A percentile compares a stretch with the other conserved stretches of the same genome.
Evolutionary conservation across 495 filamentous ascomycete species (phyloP).

Genomic region (Penicillium pulvis): DNA sequence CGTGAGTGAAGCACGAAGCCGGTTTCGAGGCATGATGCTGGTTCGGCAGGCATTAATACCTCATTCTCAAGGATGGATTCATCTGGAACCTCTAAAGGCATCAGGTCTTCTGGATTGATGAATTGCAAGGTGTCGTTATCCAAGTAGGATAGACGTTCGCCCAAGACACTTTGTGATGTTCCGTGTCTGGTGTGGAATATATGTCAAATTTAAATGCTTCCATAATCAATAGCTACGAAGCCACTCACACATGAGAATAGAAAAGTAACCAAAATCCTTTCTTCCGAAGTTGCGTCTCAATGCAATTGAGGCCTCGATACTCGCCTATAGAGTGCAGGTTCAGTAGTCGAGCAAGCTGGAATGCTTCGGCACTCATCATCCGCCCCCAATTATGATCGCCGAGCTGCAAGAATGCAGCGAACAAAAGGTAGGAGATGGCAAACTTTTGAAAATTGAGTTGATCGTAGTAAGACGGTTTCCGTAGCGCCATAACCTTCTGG

Average conservation of each 20-base stretch:
- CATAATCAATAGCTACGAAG: neutral
- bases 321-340: conserved; percentile 22
- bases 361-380: conserved; percentile 27
- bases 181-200: neutral
- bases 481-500: conserved; percentile 14
- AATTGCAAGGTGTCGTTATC: conserved; percentile 18
- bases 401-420: conserved; percentile 23
- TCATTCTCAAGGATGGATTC: conserved; percentile 28
- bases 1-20: conserved; percentile 24
- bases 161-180: neutral
- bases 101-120: conserved; percentile 25
- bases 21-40: conserved; percentile 13
- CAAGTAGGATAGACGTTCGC: conserved; percentile 14
- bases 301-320: conserved; percentile 26
- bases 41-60: conserved; percentile 9
- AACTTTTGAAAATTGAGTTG: conserved; percentile 30
- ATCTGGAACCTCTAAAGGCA: conserved; percentile 27
- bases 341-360: conserved; percentile 28
- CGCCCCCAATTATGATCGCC: conserved; percentile 28
- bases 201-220: neutral
- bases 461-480: conserved; percentile 23
- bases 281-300: conserved; percentile 29
- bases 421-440: conserved; percentile 24
- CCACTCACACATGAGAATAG: conserved; percentile 26
- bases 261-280: conserved; percentile 11